A percentile compares a stretch with the other conserved stretches of the same genome.
Conservation (phyloP, 2,329 filamentous ascomycete genomes). For the Diaporthe sp. region DNA sequence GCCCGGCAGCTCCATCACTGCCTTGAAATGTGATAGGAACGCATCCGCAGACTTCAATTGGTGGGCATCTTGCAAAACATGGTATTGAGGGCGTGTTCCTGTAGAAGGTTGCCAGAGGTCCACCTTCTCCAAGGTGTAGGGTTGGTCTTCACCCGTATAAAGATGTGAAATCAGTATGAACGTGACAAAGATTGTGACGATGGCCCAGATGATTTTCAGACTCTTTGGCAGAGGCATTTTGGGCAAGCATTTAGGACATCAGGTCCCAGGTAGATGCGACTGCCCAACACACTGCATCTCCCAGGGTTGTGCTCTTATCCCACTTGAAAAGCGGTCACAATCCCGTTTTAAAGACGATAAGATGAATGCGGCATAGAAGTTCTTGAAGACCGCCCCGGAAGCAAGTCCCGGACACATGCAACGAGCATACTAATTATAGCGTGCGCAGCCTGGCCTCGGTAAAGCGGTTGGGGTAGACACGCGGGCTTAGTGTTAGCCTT, state of each 20-base stretch:
- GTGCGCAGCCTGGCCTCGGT: background rate
- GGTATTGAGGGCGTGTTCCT: background rate
- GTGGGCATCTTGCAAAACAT: background rate
- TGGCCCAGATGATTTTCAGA: background rate
- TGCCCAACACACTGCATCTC: background rate
- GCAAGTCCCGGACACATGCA: background rate
- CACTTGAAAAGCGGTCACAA: background rate
- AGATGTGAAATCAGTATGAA: background rate
- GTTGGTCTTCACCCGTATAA: background rate
- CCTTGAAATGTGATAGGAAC: constrained; percentile 11
- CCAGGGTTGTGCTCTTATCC: background rate
- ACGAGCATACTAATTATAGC: background rate
- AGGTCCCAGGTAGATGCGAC: background rate
- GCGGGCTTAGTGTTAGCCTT: background rate
- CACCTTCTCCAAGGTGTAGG: background rate
- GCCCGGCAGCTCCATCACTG: constrained; percentile 3
- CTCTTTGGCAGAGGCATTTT: constrained; percentile 1
- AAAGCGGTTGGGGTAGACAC: background rate
- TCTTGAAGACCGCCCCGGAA: background rate
- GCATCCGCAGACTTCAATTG: background rate
- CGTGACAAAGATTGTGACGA: background rate
- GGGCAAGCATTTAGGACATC: background rate
- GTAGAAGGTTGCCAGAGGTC: background rate
- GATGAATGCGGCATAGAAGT: too few relatives aligned
- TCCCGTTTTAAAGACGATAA: background rate